Evolutionary conservation across 129 eudicot genomes (phyloP).

Genomic region (Kitagawia praeruptora): DNA sequence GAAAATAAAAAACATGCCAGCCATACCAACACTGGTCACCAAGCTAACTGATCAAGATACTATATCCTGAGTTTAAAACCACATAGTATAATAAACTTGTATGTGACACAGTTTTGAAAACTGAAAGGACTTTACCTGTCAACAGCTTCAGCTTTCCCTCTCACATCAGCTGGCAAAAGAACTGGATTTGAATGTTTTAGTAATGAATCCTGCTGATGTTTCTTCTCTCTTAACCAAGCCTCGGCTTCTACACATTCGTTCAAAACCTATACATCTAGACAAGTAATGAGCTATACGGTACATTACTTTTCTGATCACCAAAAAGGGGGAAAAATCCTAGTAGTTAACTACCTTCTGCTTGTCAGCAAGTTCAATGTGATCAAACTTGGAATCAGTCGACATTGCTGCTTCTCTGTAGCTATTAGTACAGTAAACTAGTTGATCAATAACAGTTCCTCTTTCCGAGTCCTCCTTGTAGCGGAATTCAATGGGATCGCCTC

Average conservation of each 20-base stretch:
- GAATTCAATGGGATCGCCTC: conserved; percentile 78
- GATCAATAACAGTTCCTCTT: conserved; percentile 50
- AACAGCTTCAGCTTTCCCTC: conserved; percentile 61
- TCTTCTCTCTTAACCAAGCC: conserved; percentile 79
- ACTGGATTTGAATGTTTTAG: conserved; percentile 64
- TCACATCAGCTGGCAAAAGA: conserved; percentile 65
- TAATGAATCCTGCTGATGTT: conserved; percentile 63
- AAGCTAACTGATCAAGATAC: not conserved
- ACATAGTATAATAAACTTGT: not conserved
- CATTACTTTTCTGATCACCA: not conserved
- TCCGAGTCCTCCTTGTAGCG: conserved; percentile 72
- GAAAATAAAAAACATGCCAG: not conserved
- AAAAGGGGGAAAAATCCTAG: not conserved
- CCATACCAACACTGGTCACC: not conserved
- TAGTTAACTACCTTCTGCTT: conserved; percentile 57
- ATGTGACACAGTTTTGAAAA: not conserved
- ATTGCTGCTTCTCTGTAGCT: conserved; percentile 69
- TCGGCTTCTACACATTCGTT: conserved; percentile 77
- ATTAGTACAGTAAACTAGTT: conserved; percentile 35
- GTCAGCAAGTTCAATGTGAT: conserved; percentile 76
- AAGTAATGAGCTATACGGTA: not conserved
- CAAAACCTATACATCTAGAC: conserved; percentile 39
- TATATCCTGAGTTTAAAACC: not conserved
- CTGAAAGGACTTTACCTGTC: conserved; percentile 42
- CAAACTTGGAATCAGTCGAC: conserved; percentile 68